phyloP scores from a whole-genome alignment of 805 yeast genomes.

The Komagataella populi region DNA sequence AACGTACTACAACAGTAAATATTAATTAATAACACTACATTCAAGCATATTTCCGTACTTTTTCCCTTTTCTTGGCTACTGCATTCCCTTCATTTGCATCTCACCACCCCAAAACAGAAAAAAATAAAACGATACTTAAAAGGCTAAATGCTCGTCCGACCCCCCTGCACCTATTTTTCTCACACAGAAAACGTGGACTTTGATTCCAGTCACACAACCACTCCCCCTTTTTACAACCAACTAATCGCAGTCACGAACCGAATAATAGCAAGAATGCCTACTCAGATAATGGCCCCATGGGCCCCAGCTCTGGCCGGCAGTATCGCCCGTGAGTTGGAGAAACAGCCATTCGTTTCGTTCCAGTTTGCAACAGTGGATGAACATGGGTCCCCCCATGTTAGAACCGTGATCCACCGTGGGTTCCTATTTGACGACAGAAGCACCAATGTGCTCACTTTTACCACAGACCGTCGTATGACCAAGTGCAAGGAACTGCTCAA shows the following conservation, averaged over 20 bases:
- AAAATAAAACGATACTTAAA: too few species aligned
- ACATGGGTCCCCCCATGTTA: constrained; percentile 39
- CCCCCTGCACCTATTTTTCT: background rate
- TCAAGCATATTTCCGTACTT: too few species aligned
- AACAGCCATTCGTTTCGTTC: constrained; percentile 41
- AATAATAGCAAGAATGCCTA: background rate
- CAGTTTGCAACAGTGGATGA: constrained; percentile 56
- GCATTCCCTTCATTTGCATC: background rate
- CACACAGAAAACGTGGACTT: background rate
- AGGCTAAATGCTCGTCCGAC: background rate
- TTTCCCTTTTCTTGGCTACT: background rate
- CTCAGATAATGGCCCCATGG: constrained; percentile 56
- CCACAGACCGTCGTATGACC: constrained; percentile 59
- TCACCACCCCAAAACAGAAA: background rate
- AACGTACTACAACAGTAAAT: background rate
- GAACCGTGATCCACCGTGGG: constrained; percentile 65
- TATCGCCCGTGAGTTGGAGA: constrained; percentile 28
- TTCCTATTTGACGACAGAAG: constrained; percentile 58
- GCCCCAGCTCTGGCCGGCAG: constrained; percentile 50
- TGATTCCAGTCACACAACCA: background rate
- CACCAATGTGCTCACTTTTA: constrained; percentile 53
- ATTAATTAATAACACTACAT: too few species aligned
- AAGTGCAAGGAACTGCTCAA: constrained; percentile 39
- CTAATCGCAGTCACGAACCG: background rate
- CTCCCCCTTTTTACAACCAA: background rate